Conservation (phyloP, 495 filamentous ascomycete species). For the Apodospora peruviana region DNA sequence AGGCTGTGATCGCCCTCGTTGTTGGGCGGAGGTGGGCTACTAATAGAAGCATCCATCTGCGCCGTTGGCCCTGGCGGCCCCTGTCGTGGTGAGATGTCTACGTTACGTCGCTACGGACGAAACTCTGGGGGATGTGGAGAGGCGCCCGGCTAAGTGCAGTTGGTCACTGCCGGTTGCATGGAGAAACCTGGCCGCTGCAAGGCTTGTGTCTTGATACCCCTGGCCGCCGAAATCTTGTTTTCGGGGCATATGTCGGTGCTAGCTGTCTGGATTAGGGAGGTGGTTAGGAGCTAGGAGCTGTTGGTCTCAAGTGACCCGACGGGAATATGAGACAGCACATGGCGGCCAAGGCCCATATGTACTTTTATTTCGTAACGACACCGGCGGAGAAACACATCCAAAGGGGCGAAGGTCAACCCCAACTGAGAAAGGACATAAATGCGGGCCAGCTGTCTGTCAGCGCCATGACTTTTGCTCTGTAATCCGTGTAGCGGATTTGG, state of each 20-base stretch:
- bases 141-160: conserved; percentile 1
- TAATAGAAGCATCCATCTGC: conserved; percentile 9
- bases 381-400: too few relatives aligned
- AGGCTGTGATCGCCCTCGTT: conserved; percentile 1
- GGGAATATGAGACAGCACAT: too few relatives aligned
- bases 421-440: not conserved
- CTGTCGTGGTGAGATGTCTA: not conserved
- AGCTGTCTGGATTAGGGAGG: not conserved
- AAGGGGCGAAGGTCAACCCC: not conserved
- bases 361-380: too few relatives aligned
- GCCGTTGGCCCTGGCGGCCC: conserved; percentile 1
- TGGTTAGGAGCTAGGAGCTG: not conserved
- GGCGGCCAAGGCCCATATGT: too few relatives aligned
- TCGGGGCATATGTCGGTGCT: not conserved
- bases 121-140: conserved; percentile 5
- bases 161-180: not conserved
- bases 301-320: not conserved
- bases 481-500: not conserved
- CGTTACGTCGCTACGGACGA: conserved; percentile 1
- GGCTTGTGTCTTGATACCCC: not conserved
- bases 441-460: not conserved
- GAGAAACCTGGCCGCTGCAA: not conserved
- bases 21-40: conserved; percentile 9
- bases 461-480: too few relatives aligned
- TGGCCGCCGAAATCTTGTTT: conserved; percentile 1